Percentiles rank a stretch among this genome's conserved stretches.
Evolutionary conservation across 2,329 filamentous ascomycete genomes (phyloP).

Genomic region (Dothidotthia symphoricarpi): DNA sequence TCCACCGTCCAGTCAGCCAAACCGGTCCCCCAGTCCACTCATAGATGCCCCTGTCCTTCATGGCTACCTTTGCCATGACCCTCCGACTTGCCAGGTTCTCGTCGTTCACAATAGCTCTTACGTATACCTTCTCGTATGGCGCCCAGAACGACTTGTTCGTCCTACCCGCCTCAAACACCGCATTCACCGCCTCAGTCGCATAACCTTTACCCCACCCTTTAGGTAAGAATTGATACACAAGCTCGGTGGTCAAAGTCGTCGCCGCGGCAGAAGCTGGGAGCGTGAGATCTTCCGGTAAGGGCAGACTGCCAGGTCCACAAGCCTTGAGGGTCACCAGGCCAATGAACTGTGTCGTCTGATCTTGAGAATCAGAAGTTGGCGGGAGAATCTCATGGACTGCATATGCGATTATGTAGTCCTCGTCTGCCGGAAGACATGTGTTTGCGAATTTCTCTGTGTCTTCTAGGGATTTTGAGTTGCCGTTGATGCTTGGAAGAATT

Average conservation of each 20-base stretch:
- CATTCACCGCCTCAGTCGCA: constrained; percentile 40
- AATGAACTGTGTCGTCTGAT: constrained; percentile 8
- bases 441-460: constrained; percentile 21
- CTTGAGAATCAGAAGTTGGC: neutral
- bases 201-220: constrained; percentile 38
- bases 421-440: constrained; percentile 9
- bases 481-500: constrained; percentile 14
- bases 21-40: too few relatives aligned
- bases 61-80: constrained; percentile 22
- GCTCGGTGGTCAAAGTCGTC: constrained; percentile 22
- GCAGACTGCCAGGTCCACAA: constrained; percentile 1
- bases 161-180: constrained; percentile 26
- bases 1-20: too few relatives aligned
- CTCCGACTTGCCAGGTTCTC: constrained; percentile 20
- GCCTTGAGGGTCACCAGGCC: constrained; percentile 17
- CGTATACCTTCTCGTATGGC: constrained; percentile 21
- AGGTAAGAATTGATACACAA: constrained; percentile 39
- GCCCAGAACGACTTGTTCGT: constrained; percentile 16
- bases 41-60: too few relatives aligned
- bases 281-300: constrained; percentile 4
- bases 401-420: constrained; percentile 19
- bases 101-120: constrained; percentile 25
- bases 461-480: constrained; percentile 18
- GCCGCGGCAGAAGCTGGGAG: constrained; percentile 9
- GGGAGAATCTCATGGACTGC: constrained; percentile 19